A percentile compares a stretch with the other conserved stretches of the same genome.
These are phyloP conservation scores for Xylariaceae sp. DNA, from an alignment of 2,329 filamentous ascomycete species.

Conservation along the genomic window DNA sequence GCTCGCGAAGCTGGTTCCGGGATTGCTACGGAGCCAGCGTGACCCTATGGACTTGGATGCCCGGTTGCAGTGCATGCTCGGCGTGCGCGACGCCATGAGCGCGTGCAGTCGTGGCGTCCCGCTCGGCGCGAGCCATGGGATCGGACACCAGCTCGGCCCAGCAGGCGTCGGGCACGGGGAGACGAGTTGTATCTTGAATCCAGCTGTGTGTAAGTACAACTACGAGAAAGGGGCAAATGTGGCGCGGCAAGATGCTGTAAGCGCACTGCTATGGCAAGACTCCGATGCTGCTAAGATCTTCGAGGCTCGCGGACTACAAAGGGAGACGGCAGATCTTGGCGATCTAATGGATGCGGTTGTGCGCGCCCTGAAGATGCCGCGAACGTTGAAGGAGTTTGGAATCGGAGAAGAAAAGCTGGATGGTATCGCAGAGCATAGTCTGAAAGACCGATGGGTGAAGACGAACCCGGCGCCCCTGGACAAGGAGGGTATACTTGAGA, in stretches of 20 bases:
- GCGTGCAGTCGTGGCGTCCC: slow-evolving; percentile 36
- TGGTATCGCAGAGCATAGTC: slow-evolving; percentile 41
- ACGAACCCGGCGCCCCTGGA: slow-evolving; percentile 48
- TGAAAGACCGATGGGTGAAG: slow-evolving; percentile 45
- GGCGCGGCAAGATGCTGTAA: slow-evolving; percentile 36
- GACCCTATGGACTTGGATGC: slow-evolving; percentile 35
- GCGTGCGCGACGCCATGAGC: slow-evolving; percentile 49
- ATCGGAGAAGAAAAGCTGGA: slow-evolving; percentile 44
- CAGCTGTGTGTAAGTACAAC: slow-evolving; percentile 55
- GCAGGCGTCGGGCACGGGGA: slow-evolving; percentile 57
- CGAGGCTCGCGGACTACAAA: slow-evolving; percentile 16
- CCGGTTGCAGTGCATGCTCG: slow-evolving; percentile 43
- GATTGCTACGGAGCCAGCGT: slow-evolving; percentile 15
- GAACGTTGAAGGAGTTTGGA: slow-evolving; percentile 45
- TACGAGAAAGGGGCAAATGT: slow-evolving; percentile 32
- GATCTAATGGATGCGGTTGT: slow-evolving; percentile 50
- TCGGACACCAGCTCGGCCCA: slow-evolving; percentile 50
- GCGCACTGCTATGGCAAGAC: slow-evolving; percentile 36
- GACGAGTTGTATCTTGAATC: slow-evolving; percentile 52
- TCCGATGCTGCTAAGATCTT: slow-evolving; percentile 29
- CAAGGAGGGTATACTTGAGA: slow-evolving; percentile 46
- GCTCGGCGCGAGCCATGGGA: slow-evolving; percentile 44
- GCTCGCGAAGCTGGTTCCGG: slow-evolving; percentile 16
- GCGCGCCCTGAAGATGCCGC: slow-evolving; percentile 48
- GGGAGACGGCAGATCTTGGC: slow-evolving; percentile 36